phyloP scores from a whole-genome alignment of 148 eudicot species.

The Vaccinium corymbosum region DNA sequence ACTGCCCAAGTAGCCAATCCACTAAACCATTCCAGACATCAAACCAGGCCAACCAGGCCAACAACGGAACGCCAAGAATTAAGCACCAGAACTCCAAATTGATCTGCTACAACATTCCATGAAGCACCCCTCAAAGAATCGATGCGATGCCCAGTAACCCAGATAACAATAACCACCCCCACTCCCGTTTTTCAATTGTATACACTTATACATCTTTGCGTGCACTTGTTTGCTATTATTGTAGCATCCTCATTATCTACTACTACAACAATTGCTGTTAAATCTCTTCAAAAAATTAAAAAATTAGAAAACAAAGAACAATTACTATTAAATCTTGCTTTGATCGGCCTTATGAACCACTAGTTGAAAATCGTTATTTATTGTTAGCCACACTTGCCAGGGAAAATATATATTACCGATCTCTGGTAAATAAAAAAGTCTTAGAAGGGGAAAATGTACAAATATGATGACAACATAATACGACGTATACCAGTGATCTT shows the following conservation, averaged over 20 bases:
- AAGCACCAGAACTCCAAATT: no score
- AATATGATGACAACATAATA: not conserved
- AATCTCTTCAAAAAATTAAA: no score
- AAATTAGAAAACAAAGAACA: not conserved
- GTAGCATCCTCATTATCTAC: not conserved
- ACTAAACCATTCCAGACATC: no score
- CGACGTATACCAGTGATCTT: not conserved
- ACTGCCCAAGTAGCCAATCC: no score
- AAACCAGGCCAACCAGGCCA: no score
- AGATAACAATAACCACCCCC: no score
- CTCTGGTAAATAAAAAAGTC: not conserved
- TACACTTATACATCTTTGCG: not conserved
- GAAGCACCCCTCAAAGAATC: no score
- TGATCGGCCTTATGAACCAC: not conserved
- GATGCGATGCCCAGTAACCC: no score
- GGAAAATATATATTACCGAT: not conserved
- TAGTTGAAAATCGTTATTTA: not conserved
- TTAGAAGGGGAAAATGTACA: not conserved
- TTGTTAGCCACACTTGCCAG: not conserved
- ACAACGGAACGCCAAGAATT: no score
- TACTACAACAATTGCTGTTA: no score
- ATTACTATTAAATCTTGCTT: not conserved
- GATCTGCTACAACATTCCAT: no score
- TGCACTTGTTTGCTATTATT: not conserved
- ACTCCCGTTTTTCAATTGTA: not conserved